Conservation (phyloP, 176 grass and related monocot genomes). For the Zoysia pacifica region DNA sequence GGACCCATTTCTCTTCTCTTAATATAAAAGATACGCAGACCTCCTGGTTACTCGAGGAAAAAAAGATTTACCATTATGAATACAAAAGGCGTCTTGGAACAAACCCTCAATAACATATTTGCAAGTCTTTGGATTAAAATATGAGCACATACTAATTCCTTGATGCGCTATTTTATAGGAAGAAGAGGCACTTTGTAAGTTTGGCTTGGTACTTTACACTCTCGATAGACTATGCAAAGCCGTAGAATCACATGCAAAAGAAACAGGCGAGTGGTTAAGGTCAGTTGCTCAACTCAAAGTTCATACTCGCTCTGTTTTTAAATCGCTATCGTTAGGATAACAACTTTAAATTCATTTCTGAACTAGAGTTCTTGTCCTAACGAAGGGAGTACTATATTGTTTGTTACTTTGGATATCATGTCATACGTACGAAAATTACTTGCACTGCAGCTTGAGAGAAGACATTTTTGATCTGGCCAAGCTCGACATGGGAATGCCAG, state of each 20-base stretch:
- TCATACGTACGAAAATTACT: constrained; percentile 29
- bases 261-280: constrained; percentile 92
- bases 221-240: constrained; percentile 85
- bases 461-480: constrained; percentile 84
- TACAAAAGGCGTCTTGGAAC: background rate
- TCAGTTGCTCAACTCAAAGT: constrained; percentile 27
- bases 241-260: constrained; percentile 76
- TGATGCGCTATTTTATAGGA: constrained; percentile 52
- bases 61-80: background rate
- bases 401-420: background rate
- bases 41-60: too few relatives aligned
- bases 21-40: too few relatives aligned
- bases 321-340: too few relatives aligned
- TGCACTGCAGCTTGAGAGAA: constrained; percentile 63
- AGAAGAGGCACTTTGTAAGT: constrained; percentile 65
- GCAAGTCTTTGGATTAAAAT: background rate
- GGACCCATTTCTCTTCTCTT: too few relatives aligned
- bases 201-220: constrained; percentile 76
- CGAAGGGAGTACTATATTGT: background rate
- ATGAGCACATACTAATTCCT: background rate
- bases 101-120: background rate
- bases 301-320: background rate
- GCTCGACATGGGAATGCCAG: constrained; percentile 52
- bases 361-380: too few relatives aligned
- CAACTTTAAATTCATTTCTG: too few relatives aligned